Evolutionary conservation across 2,329 filamentous ascomycete species (phyloP).

Genomic region (Elsinoe arachidis): DNA sequence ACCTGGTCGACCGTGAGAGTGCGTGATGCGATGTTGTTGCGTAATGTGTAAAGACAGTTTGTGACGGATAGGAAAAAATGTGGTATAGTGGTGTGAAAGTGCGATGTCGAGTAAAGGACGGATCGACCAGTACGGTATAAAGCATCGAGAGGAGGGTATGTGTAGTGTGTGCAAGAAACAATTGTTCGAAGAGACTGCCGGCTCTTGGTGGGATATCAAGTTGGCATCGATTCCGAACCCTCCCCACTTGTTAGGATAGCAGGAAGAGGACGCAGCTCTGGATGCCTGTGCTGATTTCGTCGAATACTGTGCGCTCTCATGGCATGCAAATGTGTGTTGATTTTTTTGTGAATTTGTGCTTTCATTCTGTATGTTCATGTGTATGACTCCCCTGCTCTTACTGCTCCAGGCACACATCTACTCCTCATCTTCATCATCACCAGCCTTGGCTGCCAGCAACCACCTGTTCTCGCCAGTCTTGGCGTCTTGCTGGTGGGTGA

Average conservation of each 20-base stretch:
- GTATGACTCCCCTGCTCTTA: conserved; percentile 8
- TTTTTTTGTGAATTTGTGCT: conserved; percentile 9
- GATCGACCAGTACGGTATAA: neutral
- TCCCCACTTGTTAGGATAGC: neutral
- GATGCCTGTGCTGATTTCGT: conserved; percentile 2
- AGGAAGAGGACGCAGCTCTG: conserved; percentile 1
- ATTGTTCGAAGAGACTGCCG: conserved; percentile 8
- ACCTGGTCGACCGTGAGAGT: conserved; percentile 1
- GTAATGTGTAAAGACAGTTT: neutral
- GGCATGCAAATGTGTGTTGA: conserved; percentile 1
- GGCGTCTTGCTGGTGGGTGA: conserved; percentile 50
- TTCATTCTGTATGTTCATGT: conserved; percentile 14
- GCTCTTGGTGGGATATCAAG: conserved; percentile 13
- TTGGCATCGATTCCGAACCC: conserved; percentile 6
- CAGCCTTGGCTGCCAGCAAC: conserved; percentile 35
- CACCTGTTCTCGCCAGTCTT: conserved; percentile 37
- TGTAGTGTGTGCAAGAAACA: conserved; percentile 10
- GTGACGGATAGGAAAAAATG: neutral
- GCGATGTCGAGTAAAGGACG: neutral
- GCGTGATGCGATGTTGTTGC: neutral
- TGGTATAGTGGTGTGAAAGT: neutral
- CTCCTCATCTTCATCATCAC: conserved; percentile 42
- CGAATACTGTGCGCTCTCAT: conserved; percentile 9
- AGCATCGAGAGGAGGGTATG: neutral
- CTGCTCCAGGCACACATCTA: conserved; percentile 23